These are phyloP conservation scores for Rhodofomes roseus DNA, from an alignment of 1,284 basidiomycete species.

Conservation along the genomic window DNA sequence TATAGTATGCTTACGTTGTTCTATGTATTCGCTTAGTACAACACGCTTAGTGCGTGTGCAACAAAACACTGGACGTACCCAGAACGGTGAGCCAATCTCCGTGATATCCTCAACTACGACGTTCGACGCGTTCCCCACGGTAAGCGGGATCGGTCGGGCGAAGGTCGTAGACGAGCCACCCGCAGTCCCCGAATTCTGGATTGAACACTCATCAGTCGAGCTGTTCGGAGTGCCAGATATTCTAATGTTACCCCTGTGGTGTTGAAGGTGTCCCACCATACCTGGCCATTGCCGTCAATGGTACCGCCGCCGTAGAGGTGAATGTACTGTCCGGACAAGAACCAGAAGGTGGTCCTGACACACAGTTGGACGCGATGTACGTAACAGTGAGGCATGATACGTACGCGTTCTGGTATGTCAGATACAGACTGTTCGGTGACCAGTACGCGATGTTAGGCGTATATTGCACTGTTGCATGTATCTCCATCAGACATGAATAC, in stretches of 20 bases:
- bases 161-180: conserved; percentile 44
- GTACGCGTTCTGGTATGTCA: conserved; percentile 41
- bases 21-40: conserved; percentile 12
- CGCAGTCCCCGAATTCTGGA: conserved; percentile 34
- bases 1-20: conserved; percentile 35
- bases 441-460: conserved; percentile 45
- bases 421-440: conserved; percentile 35
- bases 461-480: conserved; percentile 27
- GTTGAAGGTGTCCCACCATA: conserved; percentile 35
- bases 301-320: conserved; percentile 40
- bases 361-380: conserved; percentile 14
- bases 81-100: conserved; percentile 52
- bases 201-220: conserved; percentile 5
- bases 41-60: background rate
- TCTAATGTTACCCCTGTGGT: conserved; percentile 18
- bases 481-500: no score
- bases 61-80: conserved; percentile 15
- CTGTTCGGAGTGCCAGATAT: background rate
- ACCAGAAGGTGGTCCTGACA: conserved; percentile 40
- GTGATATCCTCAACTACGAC: conserved; percentile 52
- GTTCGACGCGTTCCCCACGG: conserved; percentile 52
- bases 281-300: conserved; percentile 37
- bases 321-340: conserved; percentile 40
- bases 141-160: conserved; percentile 57
- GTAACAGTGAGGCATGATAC: conserved; percentile 13